A percentile compares a stretch with the other conserved stretches of the same genome.
Evolutionary conservation across 2,329 filamentous ascomycete species (phyloP).

Genomic region (Fusarium sp.): DNA sequence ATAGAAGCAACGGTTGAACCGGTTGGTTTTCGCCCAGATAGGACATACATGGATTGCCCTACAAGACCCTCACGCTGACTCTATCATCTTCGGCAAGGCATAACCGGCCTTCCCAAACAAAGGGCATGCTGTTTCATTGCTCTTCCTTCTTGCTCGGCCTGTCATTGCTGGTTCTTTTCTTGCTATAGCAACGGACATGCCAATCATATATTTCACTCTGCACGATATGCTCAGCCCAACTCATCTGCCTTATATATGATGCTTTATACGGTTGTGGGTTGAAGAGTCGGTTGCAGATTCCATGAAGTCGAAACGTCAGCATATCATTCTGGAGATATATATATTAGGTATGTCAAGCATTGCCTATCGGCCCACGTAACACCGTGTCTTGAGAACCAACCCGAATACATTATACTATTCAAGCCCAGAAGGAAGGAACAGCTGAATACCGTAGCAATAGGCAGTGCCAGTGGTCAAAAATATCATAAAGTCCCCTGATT

Average conservation of each 20-base stretch:
- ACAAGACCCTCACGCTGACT: not conserved
- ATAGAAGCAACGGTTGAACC: not conserved
- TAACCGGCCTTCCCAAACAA: too few species aligned
- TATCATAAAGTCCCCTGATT: accelerated
- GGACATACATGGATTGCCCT: too few species aligned
- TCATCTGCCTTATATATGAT: not conserved
- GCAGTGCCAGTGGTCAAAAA: not conserved
- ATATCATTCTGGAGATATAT: not conserved
- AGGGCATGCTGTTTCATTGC: not conserved
- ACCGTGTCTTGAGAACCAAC: not conserved
- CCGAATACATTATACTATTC: not conserved
- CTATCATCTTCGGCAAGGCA: not conserved
- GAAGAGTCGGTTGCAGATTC: not conserved
- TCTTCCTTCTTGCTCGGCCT: not conserved
- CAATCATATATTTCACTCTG: not conserved
- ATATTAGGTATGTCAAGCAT: not conserved
- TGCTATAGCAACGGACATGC: not conserved
- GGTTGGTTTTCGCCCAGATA: not conserved
- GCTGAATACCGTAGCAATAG: accelerated
- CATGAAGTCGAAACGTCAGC: not conserved
- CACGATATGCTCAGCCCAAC: not conserved
- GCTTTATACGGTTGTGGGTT: not conserved
- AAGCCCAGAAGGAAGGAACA: not conserved
- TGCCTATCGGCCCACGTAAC: not conserved
- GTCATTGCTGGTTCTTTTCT: not conserved